phyloP scores from a whole-genome alignment of 2,329 filamentous ascomycete genomes.

The Claviceps fusiformis region DNA sequence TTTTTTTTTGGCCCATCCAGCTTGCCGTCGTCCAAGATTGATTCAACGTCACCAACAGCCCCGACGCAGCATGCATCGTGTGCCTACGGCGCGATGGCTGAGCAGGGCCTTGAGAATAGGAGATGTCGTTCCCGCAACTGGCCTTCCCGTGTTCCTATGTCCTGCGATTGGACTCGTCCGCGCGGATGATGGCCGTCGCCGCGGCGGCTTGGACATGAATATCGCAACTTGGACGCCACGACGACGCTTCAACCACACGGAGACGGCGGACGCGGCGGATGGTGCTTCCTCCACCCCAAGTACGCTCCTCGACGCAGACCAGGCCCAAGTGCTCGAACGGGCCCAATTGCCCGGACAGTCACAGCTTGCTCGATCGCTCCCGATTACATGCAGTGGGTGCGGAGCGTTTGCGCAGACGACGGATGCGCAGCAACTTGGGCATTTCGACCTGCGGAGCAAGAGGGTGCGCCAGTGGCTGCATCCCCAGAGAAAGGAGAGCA shows the following conservation, averaged over 20 bases:
- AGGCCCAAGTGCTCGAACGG: neutral
- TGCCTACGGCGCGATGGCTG: conserved; percentile 28
- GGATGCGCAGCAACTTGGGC: conserved; percentile 38
- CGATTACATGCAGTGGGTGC: conserved; percentile 48
- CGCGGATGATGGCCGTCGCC: neutral
- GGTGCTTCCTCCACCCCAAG: conserved; percentile 1
- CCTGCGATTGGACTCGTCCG: conserved; percentile 23
- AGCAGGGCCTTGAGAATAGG: conserved; percentile 27
- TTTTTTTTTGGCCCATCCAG: neutral
- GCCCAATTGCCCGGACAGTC: neutral
- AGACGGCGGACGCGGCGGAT: conserved; percentile 1
- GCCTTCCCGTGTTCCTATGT: conserved; percentile 33
- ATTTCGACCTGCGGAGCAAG: conserved; percentile 39
- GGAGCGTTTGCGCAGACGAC: conserved; percentile 49
- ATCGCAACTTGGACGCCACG: conserved; percentile 9
- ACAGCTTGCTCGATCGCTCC: conserved; percentile 23
- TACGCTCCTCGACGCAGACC: neutral
- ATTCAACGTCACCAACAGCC: no score
- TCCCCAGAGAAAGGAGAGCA: conserved; percentile 8
- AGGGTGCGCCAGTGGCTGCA: conserved; percentile 34
- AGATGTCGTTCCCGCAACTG: conserved; percentile 21
- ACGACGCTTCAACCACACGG: conserved; percentile 13
- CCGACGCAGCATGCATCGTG: conserved; percentile 27
- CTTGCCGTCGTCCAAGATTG: no score
- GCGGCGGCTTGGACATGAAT: neutral